A percentile compares a stretch with the other conserved stretches of the same genome.
Conservation (phyloP, 176 grass and related monocot genomes). For the Sorghum bicolor region Sorghum_bicolor_NCBIv3 NC_012877.2:49958501-49959000, state of each 20-base stretch:
- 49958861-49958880: conserved; percentile 57
- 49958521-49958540: conserved; percentile 14
- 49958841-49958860: conserved; percentile 67
- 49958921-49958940: background rate
- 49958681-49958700: conserved; percentile 69
- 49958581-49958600: background rate
- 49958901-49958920: background rate
- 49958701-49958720: conserved; percentile 2
- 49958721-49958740: background rate
- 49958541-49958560: background rate
- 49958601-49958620: conserved; percentile 53
- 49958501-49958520: conserved; percentile 63
- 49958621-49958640: conserved; percentile 52
- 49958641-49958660: conserved; percentile 73
- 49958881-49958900: background rate
- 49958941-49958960: background rate
- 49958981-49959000: background rate
- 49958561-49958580: background rate
- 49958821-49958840: conserved; percentile 63
- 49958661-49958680: conserved; percentile 59
- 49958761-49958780: background rate
- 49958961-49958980: background rate
- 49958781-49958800: conserved; percentile 14
- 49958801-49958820: conserved; percentile 70
- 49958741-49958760: background rate